These are phyloP conservation scores for Epichloe aotearoae DNA, from an alignment of 2,329 filamentous ascomycete species.

Conservation along the genomic window DNA sequence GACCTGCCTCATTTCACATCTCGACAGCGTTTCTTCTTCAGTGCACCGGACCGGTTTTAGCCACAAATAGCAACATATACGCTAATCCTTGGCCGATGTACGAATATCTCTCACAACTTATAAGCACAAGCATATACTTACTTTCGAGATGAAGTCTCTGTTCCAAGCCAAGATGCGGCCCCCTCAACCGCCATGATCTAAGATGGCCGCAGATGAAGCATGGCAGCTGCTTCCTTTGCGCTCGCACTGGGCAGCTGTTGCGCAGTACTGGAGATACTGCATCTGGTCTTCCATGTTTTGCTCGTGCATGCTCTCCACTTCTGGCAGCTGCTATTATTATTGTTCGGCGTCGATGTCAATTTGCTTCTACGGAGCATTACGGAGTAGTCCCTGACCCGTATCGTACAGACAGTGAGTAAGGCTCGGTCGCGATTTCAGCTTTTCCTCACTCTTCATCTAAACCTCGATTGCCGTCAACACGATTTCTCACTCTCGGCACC, in stretches of 20 bases:
- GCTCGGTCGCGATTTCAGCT: not conserved
- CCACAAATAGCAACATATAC: too few relatives aligned
- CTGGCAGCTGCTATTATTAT: not conserved
- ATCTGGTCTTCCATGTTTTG: not conserved
- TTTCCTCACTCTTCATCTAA: not conserved
- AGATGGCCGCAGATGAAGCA: not conserved
- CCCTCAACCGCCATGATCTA: not conserved
- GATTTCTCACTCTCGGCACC: not conserved
- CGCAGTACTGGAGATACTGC: not conserved
- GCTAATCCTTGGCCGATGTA: too few relatives aligned
- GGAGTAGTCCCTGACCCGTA: too few relatives aligned
- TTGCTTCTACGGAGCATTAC: too few relatives aligned
- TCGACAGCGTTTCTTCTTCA: too few relatives aligned
- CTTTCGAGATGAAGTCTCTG: not conserved
- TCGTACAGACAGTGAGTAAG: not conserved
- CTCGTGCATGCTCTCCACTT: not conserved
- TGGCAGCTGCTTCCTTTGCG: not conserved
- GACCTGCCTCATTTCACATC: too few relatives aligned
- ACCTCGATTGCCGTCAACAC: not conserved
- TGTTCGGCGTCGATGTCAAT: too few relatives aligned
- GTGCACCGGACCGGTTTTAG: too few relatives aligned
- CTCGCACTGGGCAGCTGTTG: not conserved
- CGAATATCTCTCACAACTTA: too few relatives aligned
- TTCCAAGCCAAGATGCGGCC: not conserved
- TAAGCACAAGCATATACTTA: too few relatives aligned